These are phyloP conservation scores for Trichoderma citrinoviride DNA, from an alignment of 2,329 filamentous ascomycete genomes.

Conservation along the genomic window DNA sequence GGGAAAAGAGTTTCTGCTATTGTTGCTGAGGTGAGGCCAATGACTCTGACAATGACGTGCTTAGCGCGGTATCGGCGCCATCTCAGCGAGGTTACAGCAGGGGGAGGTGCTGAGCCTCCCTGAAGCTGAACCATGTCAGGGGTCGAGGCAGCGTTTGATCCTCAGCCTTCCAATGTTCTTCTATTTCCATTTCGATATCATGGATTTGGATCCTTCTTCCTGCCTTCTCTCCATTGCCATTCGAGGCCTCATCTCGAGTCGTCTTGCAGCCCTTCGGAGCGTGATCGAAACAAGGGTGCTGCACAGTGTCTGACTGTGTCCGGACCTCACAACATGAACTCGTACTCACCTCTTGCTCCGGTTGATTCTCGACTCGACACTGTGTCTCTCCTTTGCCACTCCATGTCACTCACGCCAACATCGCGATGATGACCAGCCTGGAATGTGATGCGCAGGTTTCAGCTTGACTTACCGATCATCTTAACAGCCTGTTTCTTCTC, in stretches of 20 bases:
- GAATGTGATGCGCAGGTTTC: neutral
- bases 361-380: too few relatives aligned
- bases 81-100: neutral
- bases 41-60: constrained; percentile 21
- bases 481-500: neutral
- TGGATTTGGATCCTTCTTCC: too few relatives aligned
- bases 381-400: too few relatives aligned
- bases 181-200: neutral
- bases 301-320: too few relatives aligned
- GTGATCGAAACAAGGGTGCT: too few relatives aligned
- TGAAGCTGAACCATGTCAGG: neutral
- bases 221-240: too few relatives aligned
- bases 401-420: too few relatives aligned
- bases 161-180: neutral
- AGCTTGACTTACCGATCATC: neutral
- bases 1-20: constrained; percentile 4
- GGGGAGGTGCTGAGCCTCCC: neutral
- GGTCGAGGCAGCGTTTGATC: neutral
- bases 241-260: too few relatives aligned
- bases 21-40: constrained; percentile 19
- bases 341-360: too few relatives aligned
- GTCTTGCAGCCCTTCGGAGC: too few relatives aligned
- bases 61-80: constrained; percentile 21
- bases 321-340: too few relatives aligned
- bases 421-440: neutral